A percentile compares a stretch with the other conserved stretches of the same genome.
These are phyloP conservation scores for Kalmusia sp. DNA, from an alignment of 2,329 filamentous ascomycete species.

Conservation along the genomic window DNA sequence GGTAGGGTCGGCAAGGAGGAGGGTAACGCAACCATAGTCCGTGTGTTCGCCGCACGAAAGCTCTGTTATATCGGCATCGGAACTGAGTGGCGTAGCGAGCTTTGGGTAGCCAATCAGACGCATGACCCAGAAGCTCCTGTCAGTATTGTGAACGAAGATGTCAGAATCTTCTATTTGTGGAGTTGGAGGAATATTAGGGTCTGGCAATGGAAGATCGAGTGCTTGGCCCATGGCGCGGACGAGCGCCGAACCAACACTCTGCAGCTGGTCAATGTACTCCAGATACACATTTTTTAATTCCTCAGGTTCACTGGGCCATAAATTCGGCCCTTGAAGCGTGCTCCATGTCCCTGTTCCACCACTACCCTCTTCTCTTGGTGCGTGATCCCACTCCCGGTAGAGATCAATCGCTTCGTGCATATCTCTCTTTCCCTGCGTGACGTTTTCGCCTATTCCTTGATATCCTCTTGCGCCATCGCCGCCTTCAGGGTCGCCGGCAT, in stretches of 20 bases:
- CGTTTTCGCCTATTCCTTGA: conserved; percentile 47
- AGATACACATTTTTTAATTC: conserved; percentile 40
- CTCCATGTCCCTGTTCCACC: conserved; percentile 28
- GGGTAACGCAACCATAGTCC: conserved; percentile 57
- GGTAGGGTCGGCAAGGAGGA: conserved; percentile 54
- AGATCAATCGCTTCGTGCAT: conserved; percentile 51
- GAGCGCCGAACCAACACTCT: conserved; percentile 40
- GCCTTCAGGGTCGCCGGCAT: conserved; percentile 37
- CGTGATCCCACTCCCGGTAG: conserved; percentile 45
- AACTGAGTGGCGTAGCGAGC: conserved; percentile 22
- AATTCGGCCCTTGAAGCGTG: conserved; percentile 50
- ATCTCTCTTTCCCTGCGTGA: conserved; percentile 43
- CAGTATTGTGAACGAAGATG: conserved; percentile 41
- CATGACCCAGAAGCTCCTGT: conserved; percentile 49
- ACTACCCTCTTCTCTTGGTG: conserved; percentile 18
- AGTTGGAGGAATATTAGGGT: neutral
- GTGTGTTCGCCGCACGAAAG: conserved; percentile 52
- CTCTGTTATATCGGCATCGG: conserved; percentile 24
- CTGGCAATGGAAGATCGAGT: conserved; percentile 28
- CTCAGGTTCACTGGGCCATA: conserved; percentile 48
- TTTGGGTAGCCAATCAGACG: conserved; percentile 50
- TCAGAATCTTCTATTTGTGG: conserved; percentile 30
- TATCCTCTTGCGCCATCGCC: conserved; percentile 49
- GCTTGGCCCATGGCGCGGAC: conserved; percentile 50
- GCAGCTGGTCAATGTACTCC: conserved; percentile 36